These are phyloP conservation scores for Candida arabinofermentans DNA, from an alignment of 805 yeast genomes.

Conservation along the genomic window DNA sequence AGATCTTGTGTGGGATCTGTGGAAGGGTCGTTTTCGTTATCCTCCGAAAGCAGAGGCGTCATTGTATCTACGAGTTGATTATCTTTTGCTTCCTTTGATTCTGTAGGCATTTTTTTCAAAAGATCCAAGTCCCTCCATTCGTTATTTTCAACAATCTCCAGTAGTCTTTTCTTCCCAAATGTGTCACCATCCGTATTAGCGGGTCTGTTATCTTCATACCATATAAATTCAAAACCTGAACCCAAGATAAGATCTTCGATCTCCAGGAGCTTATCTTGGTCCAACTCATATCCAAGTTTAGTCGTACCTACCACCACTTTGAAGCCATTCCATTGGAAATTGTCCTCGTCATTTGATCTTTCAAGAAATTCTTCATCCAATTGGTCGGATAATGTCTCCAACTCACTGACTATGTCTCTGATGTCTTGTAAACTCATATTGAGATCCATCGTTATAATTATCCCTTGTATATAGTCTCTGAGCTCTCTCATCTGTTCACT, in stretches of 20 bases:
- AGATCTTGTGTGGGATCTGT: slow-evolving; percentile 21
- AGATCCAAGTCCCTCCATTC: slow-evolving; percentile 37
- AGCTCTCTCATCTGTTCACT: slow-evolving; percentile 37
- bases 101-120: neutral
- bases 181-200: slow-evolving; percentile 33
- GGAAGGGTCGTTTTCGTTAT: neutral
- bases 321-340: slow-evolving; percentile 33
- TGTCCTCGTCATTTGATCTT: slow-evolving; percentile 5
- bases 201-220: slow-evolving; percentile 29
- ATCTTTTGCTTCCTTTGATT: neutral
- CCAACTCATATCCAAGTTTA: neutral
- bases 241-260: slow-evolving; percentile 37
- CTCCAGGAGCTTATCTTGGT: slow-evolving; percentile 16
- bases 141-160: slow-evolving; percentile 39
- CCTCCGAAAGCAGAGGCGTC: neutral
- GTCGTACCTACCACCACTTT: slow-evolving; percentile 33
- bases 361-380: slow-evolving; percentile 23
- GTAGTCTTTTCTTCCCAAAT: slow-evolving; percentile 37
- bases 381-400: slow-evolving; percentile 18
- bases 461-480: slow-evolving; percentile 43
- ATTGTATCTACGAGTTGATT: neutral
- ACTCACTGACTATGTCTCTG: slow-evolving; percentile 12
- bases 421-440: slow-evolving; percentile 1
- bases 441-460: slow-evolving; percentile 38
- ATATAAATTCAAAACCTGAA: slow-evolving; percentile 41